phyloP scores from a whole-genome alignment of 495 filamentous ascomycete species.

The Bacidia rubella region DNA sequence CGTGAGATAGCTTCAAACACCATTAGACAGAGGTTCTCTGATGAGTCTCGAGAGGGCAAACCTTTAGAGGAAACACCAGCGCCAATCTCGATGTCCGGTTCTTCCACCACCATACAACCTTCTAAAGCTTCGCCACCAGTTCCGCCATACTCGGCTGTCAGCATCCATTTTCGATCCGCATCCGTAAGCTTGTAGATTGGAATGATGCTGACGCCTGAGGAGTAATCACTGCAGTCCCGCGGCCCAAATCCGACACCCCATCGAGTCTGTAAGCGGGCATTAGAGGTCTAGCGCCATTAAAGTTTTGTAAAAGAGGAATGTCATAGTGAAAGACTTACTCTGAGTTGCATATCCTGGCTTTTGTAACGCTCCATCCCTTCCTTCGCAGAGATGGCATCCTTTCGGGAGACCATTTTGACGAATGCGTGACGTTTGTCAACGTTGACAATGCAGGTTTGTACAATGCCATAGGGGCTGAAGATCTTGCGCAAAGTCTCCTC shows the following conservation, averaged over 20 bases:
- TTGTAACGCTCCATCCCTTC: constrained; percentile 80
- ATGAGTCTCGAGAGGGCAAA: constrained; percentile 15
- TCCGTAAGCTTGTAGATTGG: constrained; percentile 86
- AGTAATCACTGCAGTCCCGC: constrained; percentile 93
- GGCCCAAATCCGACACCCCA: constrained; percentile 98
- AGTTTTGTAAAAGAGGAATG: neutral
- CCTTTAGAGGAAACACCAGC: constrained; percentile 91
- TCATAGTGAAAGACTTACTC: constrained; percentile 41
- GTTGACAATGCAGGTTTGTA: constrained; percentile 97
- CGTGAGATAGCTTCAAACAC: constrained; percentile 54
- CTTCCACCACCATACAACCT: constrained; percentile 77
- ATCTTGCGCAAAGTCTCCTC: constrained; percentile 67
- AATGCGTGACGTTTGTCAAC: constrained; percentile 96
- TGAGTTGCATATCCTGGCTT: constrained; percentile 55
- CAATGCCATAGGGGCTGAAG: constrained; percentile 66
- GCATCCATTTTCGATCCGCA: constrained; percentile 93
- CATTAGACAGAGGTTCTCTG: constrained; percentile 1
- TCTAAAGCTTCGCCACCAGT: constrained; percentile 74
- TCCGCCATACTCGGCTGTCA: constrained; percentile 85
- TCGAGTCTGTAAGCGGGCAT: constrained; percentile 48
- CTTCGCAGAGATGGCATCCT: constrained; percentile 71
- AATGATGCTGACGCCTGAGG: constrained; percentile 82
- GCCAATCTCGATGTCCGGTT: constrained; percentile 97
- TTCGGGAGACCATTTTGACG: constrained; percentile 89
- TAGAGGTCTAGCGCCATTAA: constrained; percentile 14